phyloP scores from a whole-genome alignment of 495 filamentous ascomycete genomes.

The Letharia lupina region DNA sequence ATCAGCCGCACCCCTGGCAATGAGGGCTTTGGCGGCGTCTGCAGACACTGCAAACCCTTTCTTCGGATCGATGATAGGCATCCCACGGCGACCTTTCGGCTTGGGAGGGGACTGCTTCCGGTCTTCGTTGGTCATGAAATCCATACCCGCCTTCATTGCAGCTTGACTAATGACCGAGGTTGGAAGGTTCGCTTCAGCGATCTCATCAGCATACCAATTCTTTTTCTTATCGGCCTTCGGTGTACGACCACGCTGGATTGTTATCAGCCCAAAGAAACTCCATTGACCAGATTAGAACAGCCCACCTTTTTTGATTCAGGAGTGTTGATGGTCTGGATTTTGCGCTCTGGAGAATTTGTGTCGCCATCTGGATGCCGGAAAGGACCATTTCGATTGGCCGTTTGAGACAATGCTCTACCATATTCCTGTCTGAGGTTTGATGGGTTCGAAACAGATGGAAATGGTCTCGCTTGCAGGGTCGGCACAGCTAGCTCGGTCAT shows the following conservation, averaged over 20 bases:
- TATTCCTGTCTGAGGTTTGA: background rate
- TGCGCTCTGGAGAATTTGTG: background rate
- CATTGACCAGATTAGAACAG: background rate
- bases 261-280: background rate
- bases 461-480: background rate
- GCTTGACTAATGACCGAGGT: slow-evolving; percentile 4
- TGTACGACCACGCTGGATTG: background rate
- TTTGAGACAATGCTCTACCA: background rate
- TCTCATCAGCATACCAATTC: slow-evolving; percentile 10
- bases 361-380: background rate
- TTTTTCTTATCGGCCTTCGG: background rate
- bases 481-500: background rate
- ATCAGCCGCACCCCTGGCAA: background rate
- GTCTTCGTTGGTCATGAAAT: background rate
- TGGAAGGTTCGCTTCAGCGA: slow-evolving; percentile 9
- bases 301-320: background rate
- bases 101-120: background rate
- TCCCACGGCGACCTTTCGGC: background rate
- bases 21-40: slow-evolving; percentile 2
- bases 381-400: background rate
- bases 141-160: slow-evolving; percentile 5
- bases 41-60: slow-evolving; percentile 1
- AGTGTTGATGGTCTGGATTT: background rate
- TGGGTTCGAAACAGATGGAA: background rate
- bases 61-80: slow-evolving; percentile 4